phyloP scores from a whole-genome alignment of 495 filamentous ascomycete genomes.

The Neurospora sublineolata region DNA sequence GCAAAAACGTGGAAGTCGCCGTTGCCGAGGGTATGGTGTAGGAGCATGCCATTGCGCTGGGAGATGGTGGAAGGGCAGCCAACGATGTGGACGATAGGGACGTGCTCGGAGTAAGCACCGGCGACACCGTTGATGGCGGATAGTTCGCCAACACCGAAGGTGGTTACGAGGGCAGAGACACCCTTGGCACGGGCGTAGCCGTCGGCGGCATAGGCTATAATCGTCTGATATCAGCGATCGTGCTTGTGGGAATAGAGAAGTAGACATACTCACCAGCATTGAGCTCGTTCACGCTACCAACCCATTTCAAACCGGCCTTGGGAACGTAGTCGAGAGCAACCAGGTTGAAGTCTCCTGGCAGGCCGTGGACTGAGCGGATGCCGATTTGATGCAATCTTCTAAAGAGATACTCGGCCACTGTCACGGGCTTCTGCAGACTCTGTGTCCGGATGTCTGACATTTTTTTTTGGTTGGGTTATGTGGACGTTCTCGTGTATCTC shows the following conservation, averaged over 20 bases:
- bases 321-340: constrained; percentile 55
- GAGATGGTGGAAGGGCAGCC: constrained; percentile 52
- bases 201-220: constrained; percentile 61
- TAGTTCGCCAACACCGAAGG: constrained; percentile 72
- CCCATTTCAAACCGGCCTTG: constrained; percentile 55
- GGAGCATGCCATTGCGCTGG: constrained; percentile 51
- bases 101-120: constrained; percentile 61
- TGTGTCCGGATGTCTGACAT: constrained; percentile 27
- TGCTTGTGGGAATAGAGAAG: background rate
- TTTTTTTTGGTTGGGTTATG: background rate
- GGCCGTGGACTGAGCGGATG: constrained; percentile 53
- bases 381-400: constrained; percentile 57
- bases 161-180: constrained; percentile 61
- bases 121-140: constrained; percentile 64
- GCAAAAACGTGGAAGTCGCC: constrained; percentile 81
- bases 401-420: constrained; percentile 55
- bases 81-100: constrained; percentile 74
- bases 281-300: constrained; percentile 71
- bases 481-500: background rate
- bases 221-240: background rate
- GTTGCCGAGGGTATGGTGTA: constrained; percentile 91
- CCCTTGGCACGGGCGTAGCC: constrained; percentile 69
- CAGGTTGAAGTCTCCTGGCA: constrained; percentile 74
- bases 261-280: constrained; percentile 48
- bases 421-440: constrained; percentile 32